Conservation (phyloP, 345 rosid species). For the Arabis alpina region DNA sequence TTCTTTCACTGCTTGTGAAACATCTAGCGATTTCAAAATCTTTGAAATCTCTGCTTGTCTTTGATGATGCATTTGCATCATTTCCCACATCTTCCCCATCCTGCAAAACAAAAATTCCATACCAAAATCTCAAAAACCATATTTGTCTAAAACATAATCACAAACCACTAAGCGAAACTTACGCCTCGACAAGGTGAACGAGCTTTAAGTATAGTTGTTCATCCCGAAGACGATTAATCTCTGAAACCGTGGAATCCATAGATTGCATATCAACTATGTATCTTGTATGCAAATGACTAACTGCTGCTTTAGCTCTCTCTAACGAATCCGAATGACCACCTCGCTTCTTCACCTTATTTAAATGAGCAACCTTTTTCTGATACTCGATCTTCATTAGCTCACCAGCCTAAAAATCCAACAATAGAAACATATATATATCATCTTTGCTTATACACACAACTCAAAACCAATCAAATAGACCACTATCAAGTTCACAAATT, state of each 20-base stretch:
- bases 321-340: constrained; percentile 70
- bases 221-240: constrained; percentile 91
- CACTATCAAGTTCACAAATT: constrained; percentile 10
- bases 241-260: constrained; percentile 94
- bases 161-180: constrained; percentile 41
- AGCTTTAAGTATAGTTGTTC: constrained; percentile 86
- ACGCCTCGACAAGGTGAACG: constrained; percentile 82
- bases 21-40: constrained; percentile 51
- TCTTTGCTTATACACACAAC: constrained; percentile 5
- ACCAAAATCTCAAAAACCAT: background rate
- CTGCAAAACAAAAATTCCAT: constrained; percentile 51
- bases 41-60: constrained; percentile 54
- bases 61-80: constrained; percentile 70
- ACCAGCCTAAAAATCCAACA: constrained; percentile 69
- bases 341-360: constrained; percentile 77
- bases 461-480: background rate
- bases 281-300: constrained; percentile 92
- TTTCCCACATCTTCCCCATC: constrained; percentile 89
- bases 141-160: background rate
- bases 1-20: constrained; percentile 62
- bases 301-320: constrained; percentile 88
- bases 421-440: background rate
- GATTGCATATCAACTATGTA: constrained; percentile 99
- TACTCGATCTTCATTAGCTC: constrained; percentile 92
- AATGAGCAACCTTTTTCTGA: constrained; percentile 72